Conservation (phyloP, 2,329 filamentous ascomycete genomes). For the Diaporthe capsici region DNA sequence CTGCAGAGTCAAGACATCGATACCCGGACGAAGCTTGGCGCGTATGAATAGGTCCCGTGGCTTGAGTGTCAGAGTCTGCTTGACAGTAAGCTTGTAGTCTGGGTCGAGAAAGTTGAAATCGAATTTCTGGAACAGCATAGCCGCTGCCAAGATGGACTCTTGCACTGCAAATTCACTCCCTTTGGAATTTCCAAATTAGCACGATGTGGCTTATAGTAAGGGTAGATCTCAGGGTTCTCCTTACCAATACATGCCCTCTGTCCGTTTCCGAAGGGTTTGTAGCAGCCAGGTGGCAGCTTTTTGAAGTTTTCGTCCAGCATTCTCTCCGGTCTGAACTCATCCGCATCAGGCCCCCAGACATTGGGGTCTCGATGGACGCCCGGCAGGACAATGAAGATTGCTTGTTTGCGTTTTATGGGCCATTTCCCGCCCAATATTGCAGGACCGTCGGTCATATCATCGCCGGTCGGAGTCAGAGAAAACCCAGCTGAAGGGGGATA, state of each 20-base stretch:
- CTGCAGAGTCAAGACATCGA: conserved; percentile 10
- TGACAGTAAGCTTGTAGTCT: conserved; percentile 57
- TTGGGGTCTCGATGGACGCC: conserved; percentile 41
- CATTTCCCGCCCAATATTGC: background rate
- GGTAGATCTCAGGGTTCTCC: accelerated
- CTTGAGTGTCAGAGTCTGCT: conserved; percentile 60
- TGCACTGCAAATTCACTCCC: conserved; percentile 60
- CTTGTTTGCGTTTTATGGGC: background rate
- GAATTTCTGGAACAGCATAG: conserved; percentile 60
- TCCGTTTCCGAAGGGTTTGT: conserved; percentile 59
- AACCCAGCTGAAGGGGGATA: conserved; percentile 30
- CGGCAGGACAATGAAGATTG: conserved; percentile 33
- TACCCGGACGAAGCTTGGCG: conserved; percentile 35
- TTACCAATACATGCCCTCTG: background rate
- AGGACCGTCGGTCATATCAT: background rate
- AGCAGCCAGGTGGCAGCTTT: conserved; percentile 45
- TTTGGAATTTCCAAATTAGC: background rate
- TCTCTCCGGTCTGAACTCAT: conserved; percentile 44
- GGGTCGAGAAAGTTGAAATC: conserved; percentile 58
- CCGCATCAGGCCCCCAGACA: conserved; percentile 41
- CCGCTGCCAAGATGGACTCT: conserved; percentile 57
- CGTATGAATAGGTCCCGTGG: conserved; percentile 48
- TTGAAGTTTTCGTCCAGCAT: conserved; percentile 42
- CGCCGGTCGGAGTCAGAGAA: conserved; percentile 6
- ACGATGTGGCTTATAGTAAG: background rate